Conservation (phyloP, 1,284 basidiomycete species). For the Heterobasidion parviporum region DNA sequence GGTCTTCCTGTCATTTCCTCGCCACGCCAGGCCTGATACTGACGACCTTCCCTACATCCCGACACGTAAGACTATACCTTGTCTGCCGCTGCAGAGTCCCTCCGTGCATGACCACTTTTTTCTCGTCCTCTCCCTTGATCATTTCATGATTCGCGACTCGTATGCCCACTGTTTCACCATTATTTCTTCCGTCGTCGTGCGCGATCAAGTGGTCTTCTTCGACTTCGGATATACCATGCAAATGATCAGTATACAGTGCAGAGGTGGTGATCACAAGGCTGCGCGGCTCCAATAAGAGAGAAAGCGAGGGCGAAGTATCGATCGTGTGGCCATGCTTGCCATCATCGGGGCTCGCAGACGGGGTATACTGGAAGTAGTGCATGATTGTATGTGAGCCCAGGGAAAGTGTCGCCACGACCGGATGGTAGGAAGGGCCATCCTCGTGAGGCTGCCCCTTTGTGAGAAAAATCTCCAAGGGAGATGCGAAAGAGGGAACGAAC, state of each 20-base stretch:
- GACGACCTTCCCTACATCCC: constrained; percentile 66
- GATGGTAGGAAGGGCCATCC: constrained; percentile 85
- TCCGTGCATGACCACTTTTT: constrained; percentile 32
- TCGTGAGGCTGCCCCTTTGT: constrained; percentile 68
- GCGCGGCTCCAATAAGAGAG: constrained; percentile 75
- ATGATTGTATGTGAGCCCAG: constrained; percentile 80
- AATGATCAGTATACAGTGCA: constrained; percentile 56
- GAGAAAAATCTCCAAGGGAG: constrained; percentile 3
- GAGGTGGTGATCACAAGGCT: constrained; percentile 74
- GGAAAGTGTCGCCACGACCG: constrained; percentile 85
- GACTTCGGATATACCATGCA: constrained; percentile 68
- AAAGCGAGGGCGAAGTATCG: constrained; percentile 56
- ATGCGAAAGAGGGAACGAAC: constrained; percentile 30
- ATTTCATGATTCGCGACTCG: constrained; percentile 48
- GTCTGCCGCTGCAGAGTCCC: constrained; percentile 47
- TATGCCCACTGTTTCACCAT: not conserved
- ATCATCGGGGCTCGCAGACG: constrained; percentile 1
- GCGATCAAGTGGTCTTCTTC: constrained; percentile 37
- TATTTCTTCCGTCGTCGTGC: not conserved
- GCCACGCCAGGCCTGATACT: constrained; percentile 6
- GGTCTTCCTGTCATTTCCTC: constrained; percentile 12
- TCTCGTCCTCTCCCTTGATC: constrained; percentile 32
- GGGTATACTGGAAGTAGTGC: constrained; percentile 72
- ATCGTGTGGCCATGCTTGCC: constrained; percentile 38
- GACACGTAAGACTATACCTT: constrained; percentile 81